These are phyloP conservation scores for Corylus avellana DNA, from an alignment of 306 rosid genomes.

Conservation along the genomic window DNA sequence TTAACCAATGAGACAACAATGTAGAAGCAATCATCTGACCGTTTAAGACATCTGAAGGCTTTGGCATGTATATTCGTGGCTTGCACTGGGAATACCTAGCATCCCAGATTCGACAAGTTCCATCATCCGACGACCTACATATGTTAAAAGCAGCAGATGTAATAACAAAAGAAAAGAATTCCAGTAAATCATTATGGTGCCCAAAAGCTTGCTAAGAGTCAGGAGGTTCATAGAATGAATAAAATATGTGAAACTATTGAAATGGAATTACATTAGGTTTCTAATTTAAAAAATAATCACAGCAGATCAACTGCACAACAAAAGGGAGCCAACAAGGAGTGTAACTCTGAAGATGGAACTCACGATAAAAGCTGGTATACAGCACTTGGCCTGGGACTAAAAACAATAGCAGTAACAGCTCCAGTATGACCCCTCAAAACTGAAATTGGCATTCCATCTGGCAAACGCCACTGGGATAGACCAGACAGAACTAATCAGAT, in stretches of 20 bases:
- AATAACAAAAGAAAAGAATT: slow-evolving; percentile 16
- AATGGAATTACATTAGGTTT: slow-evolving; percentile 13
- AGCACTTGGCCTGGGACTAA: slow-evolving; percentile 73
- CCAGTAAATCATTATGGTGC: not conserved
- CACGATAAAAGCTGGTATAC: slow-evolving; percentile 77
- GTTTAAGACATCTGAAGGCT: slow-evolving; percentile 57
- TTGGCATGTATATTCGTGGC: slow-evolving; percentile 69
- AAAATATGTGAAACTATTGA: not conserved
- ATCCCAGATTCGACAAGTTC: slow-evolving; percentile 94
- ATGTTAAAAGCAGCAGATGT: slow-evolving; percentile 17
- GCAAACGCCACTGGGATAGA: slow-evolving; percentile 79
- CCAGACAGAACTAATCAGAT: slow-evolving; percentile 32
- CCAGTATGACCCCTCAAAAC: slow-evolving; percentile 87
- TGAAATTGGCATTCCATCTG: slow-evolving; percentile 84
- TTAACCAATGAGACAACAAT: slow-evolving; percentile 10
- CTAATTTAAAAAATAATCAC: not conserved
- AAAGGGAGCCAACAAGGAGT: slow-evolving; percentile 23
- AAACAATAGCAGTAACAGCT: slow-evolving; percentile 83
- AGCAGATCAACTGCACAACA: slow-evolving; percentile 14
- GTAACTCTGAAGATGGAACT: slow-evolving; percentile 42
- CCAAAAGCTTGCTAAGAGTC: slow-evolving; percentile 13
- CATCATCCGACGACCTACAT: slow-evolving; percentile 85
- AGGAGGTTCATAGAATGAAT: slow-evolving; percentile 8
- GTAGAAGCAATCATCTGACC: slow-evolving; percentile 56
- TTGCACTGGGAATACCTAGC: slow-evolving; percentile 65